Evolutionary conservation across 2,329 filamentous ascomycete species (phyloP).

Genomic region (Cladosporium sphaerospermum): DNA sequence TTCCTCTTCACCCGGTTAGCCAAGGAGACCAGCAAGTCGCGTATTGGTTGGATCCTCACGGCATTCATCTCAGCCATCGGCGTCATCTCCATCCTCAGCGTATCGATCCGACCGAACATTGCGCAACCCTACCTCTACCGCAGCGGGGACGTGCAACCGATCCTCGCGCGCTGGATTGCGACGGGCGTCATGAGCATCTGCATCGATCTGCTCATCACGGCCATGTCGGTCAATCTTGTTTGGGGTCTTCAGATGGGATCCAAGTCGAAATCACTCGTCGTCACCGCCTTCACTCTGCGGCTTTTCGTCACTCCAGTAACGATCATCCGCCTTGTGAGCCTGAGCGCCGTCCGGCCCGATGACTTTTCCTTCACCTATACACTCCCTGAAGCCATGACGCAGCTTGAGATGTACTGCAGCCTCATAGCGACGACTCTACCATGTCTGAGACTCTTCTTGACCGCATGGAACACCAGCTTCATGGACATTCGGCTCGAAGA

Average conservation of each 20-base stretch:
- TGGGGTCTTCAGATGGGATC: conserved; percentile 15
- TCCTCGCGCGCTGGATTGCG: conserved; percentile 3
- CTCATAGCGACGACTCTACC: conserved; percentile 18
- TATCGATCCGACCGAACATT: conserved; percentile 3
- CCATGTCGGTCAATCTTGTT: conserved; percentile 12
- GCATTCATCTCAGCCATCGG: not conserved
- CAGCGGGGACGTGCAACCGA: not conserved
- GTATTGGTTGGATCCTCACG: conserved; percentile 3
- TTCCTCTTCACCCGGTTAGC: conserved; percentile 15
- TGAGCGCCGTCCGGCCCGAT: conserved; percentile 6
- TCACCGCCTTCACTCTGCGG: conserved; percentile 15
- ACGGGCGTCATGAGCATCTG: conserved; percentile 8
- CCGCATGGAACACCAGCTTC: conserved; percentile 18
- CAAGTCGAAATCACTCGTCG: conserved; percentile 14
- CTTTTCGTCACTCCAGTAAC: conserved; percentile 14
- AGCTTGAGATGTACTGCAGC: conserved; percentile 19
- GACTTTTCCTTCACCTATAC: conserved; percentile 15
- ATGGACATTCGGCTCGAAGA: conserved; percentile 12
- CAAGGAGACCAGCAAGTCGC: conserved; percentile 7
- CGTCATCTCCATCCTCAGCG: conserved; percentile 4
- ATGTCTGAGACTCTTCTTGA: conserved; percentile 18
- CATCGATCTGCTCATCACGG: conserved; percentile 10
- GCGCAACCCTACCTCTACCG: conserved; percentile 10
- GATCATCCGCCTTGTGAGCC: conserved; percentile 11
- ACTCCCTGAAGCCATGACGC: conserved; percentile 13